Evolutionary conservation across 2,329 filamentous ascomycete genomes (phyloP).

Genomic region (Trichoderma afroharzianum): DNA sequence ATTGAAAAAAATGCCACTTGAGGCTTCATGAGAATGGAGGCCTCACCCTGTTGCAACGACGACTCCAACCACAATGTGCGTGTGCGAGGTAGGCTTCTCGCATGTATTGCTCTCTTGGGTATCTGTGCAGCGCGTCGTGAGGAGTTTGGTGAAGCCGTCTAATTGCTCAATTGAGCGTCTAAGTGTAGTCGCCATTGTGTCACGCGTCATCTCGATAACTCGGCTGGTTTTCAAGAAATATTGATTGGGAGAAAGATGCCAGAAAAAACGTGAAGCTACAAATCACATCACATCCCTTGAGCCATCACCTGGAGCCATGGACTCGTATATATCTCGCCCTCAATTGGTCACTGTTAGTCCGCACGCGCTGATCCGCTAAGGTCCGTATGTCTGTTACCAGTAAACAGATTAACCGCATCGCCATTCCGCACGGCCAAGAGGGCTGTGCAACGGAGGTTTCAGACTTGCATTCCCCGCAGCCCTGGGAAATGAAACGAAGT

Average conservation of each 20-base stretch:
- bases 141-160: not conserved
- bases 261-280: not conserved
- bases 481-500: slow-evolving; percentile 7
- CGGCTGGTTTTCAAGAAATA: not conserved
- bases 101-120: slow-evolving; percentile 13
- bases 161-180: slow-evolving; percentile 4
- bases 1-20: not conserved
- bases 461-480: slow-evolving; percentile 6
- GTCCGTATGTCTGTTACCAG: not conserved
- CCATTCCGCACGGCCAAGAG: slow-evolving; percentile 4
- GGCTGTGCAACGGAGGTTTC: slow-evolving; percentile 14
- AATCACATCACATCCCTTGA: not conserved
- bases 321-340: not conserved
- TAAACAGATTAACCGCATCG: not conserved
- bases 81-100: slow-evolving; percentile 1
- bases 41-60: slow-evolving; percentile 2
- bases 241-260: not conserved
- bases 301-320: not conserved
- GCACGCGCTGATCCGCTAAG: not conserved
- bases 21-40: not conserved
- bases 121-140: not conserved
- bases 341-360: not conserved
- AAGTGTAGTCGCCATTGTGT: not conserved
- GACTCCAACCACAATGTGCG: not conserved
- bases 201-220: not conserved